Evolutionary conservation across 148 eudicot genomes (phyloP), one percentile per base, ranked within the genome.

Genomic region (Vaccinium macrocarpon): DNA sequence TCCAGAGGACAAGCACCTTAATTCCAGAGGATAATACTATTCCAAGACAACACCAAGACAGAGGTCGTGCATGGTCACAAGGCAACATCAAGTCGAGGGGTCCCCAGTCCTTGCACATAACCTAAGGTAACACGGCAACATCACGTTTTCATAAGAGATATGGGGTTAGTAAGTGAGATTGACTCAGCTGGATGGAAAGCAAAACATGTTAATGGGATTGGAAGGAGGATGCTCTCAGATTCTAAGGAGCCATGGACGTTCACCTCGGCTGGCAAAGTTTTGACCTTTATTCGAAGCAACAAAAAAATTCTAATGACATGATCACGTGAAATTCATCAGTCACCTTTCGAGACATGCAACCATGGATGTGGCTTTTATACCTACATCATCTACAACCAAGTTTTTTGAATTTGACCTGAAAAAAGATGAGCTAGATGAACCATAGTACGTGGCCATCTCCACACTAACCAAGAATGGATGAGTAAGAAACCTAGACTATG

Each of bases 171-270:
- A 68, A 68, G 42, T 12, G 73, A 29, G 72, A 68, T 2, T 68
- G 18, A 68, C 73, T 27, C 42, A 68, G 73, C 16, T 68, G 12
- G 73, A 68, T 68, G 73, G 73, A 29, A 68, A 27, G 42, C 38
- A 29, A 68, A 68, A 29, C 18, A 14, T 12, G 18, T 68, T 68
- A 27, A 35, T 68, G 50, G 49, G 76, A 72, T 3, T 16, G 4
- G n/a, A 72, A 32, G 12, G 76, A 72, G 48, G 76, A 72, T 72
- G 76, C n/a, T 32, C 76, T 72, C 49, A 68, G 6, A 68, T 11
- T 27, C 38, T 27, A 27, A 68, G 76, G 49, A 8, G 38, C 42
- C 49, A 72, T 16, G 18, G 35, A 13, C 15, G 42, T 68, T 68
- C 14, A 68, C 73, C 27, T 27, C 25, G 8, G 35, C 72, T 71